Conservation (phyloP, 2,329 filamentous ascomycete genomes). For the Curvularia hawaiiensis region DNA sequence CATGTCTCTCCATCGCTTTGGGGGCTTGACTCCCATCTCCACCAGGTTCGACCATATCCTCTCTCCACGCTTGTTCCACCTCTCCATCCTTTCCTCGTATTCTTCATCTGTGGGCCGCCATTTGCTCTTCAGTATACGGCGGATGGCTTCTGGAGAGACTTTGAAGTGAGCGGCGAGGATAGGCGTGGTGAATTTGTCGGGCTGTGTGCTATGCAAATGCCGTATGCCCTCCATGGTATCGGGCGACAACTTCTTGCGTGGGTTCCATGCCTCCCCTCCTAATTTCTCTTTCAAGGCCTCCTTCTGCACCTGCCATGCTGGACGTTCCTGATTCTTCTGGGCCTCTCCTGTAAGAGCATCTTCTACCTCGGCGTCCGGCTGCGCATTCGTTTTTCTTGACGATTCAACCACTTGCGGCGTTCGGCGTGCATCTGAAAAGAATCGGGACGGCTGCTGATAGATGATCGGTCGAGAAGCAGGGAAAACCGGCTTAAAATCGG, state of each 20-base stretch:
- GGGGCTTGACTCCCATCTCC: slow-evolving; percentile 61
- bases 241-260: slow-evolving; percentile 85
- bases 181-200: slow-evolving; percentile 74
- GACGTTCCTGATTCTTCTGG: slow-evolving; percentile 36
- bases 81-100: slow-evolving; percentile 47
- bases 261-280: slow-evolving; percentile 74
- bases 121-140: slow-evolving; percentile 81
- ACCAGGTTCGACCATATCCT: slow-evolving; percentile 56
- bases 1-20: slow-evolving; percentile 57
- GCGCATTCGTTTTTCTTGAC: background rate
- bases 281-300: slow-evolving; percentile 77
- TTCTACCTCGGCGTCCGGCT: slow-evolving; percentile 12
- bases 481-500: slow-evolving; percentile 5
- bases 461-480: slow-evolving; percentile 10
- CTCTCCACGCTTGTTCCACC: slow-evolving; percentile 57
- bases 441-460: slow-evolving; percentile 19
- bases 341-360: slow-evolving; percentile 41
- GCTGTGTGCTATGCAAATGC: slow-evolving; percentile 77
- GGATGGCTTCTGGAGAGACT: slow-evolving; percentile 84
- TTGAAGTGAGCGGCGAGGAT: slow-evolving; percentile 79
- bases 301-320: slow-evolving; percentile 79
- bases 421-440: slow-evolving; percentile 19
- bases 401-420: background rate
- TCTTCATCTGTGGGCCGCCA: slow-evolving; percentile 66
- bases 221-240: slow-evolving; percentile 92